Evolutionary conservation across 805 yeast genomes (phyloP).

Genomic region (Vanderwaltozyma verrucispora): DNA sequence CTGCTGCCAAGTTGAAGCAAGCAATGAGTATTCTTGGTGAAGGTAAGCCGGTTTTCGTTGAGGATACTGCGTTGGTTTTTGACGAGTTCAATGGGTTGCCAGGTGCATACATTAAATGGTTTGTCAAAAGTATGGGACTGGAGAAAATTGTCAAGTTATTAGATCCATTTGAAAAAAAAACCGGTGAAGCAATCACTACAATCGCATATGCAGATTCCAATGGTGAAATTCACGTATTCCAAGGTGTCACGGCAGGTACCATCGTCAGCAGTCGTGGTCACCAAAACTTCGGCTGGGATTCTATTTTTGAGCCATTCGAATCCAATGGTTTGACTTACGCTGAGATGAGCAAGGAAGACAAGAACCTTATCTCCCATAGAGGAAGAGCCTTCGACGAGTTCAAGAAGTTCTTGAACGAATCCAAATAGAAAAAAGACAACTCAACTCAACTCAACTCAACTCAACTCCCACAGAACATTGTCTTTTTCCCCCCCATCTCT

Average conservation of each 20-base stretch:
- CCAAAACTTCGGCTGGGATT: constrained; percentile 88
- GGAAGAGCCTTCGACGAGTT: constrained; percentile 71
- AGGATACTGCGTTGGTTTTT: constrained; percentile 87
- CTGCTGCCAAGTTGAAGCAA: constrained; percentile 60
- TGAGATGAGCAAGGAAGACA: constrained; percentile 67
- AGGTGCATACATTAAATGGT: constrained; percentile 96
- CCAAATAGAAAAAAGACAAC: too few species aligned
- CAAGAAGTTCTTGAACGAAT: constrained; percentile 37
- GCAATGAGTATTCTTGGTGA: constrained; percentile 52
- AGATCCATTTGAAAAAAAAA: constrained; percentile 69
- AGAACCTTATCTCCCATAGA: constrained; percentile 82
- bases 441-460: too few species aligned
- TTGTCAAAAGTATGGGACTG: constrained; percentile 63
- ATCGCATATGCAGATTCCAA: constrained; percentile 86
- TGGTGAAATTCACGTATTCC: constrained; percentile 68
- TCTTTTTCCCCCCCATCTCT: too few species aligned
- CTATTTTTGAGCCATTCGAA: constrained; percentile 63
- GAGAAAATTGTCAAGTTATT: constrained; percentile 70
- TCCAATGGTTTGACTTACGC: constrained; percentile 66
- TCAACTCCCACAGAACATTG: too few species aligned
- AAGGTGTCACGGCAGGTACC: constrained; percentile 71
- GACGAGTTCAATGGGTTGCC: constrained; percentile 77
- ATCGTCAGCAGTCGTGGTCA: constrained; percentile 78
- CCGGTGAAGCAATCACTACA: constrained; percentile 84
- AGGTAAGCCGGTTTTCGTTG: constrained; percentile 79